Base-by-base conservation (phyloP, 345 rosid species). In the Physaria fendleri region DNA sequence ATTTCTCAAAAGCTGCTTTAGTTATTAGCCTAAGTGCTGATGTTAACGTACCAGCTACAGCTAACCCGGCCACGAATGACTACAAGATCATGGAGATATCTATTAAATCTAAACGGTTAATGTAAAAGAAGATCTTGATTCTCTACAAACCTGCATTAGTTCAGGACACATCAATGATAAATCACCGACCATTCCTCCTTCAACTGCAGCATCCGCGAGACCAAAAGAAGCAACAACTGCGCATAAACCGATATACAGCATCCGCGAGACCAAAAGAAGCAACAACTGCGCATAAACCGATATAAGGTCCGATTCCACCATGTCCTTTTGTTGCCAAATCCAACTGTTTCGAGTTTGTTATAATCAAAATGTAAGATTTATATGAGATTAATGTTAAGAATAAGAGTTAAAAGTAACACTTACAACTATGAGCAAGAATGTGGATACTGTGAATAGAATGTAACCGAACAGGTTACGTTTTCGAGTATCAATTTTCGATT, bases 101-200 rank as follows among this genome's bases (percentile, higher is more conserved):
- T 39, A n/a, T n/a, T n/a, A n/a, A 33, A 13, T 2, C 22, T 40
- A 16, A 8, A 42, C 13, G 10, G 24, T 37, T 37, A 57, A 12
- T 12, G 7, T n/a, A 8, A 57, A 68, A 29, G 18, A 29, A 30
- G 6, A 30, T 59, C n/a, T 40, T 20, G 21, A 57, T 12, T 37
- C 29, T 37, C 13, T 45, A 33, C 11, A 41, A 84, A 58, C 97
- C 85, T 88, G 98, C 59, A 92, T 77, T 61, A 92, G 78, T 35
- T 86, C 97, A 46, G 94, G 91, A 49, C 74, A 75, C 96, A 92
- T 92, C 75, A 92, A 78, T 9, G 88, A 79, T 14, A 88, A 53
- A 37, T 91, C 98, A 5, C 96, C 98, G 28, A 85, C 77, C 85
- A 91, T 85, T 43, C 98, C 96, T 56, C 98, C 96, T 60, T 82